These are phyloP conservation scores for Umbelopsis sp. DNA, from an alignment of 192 early-diverging fungal genomes.

Conservation along the genomic window DNA sequence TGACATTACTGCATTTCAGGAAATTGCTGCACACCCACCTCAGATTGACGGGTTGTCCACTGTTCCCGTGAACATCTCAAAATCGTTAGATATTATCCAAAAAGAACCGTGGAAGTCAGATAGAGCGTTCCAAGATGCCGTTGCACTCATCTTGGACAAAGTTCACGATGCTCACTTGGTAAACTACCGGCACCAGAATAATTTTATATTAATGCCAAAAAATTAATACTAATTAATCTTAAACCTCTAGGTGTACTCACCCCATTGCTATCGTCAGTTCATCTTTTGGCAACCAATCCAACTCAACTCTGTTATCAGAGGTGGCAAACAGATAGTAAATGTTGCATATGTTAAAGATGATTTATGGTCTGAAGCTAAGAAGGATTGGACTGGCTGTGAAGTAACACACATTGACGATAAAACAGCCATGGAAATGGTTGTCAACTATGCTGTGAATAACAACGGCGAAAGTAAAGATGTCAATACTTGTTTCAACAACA, in stretches of 20 bases:
- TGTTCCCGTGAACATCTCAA: conserved; percentile 35
- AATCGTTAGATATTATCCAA: conserved; percentile 32
- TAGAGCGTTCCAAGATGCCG: conserved; percentile 37
- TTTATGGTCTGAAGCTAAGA: conserved; percentile 38
- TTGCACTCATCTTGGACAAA: conserved; percentile 40
- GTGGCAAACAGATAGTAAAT: conserved; percentile 27
- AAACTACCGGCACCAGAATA: background rate
- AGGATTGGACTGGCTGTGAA: conserved; percentile 37
- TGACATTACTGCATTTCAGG: conserved; percentile 21
- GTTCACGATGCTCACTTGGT: conserved; percentile 45
- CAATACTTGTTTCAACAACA: conserved; percentile 43
- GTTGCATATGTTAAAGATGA: conserved; percentile 42
- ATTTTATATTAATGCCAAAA: conserved; percentile 13
- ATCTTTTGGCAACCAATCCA: conserved; percentile 44
- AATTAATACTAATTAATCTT: conserved; percentile 10
- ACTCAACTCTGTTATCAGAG: conserved; percentile 33
- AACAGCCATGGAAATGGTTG: conserved; percentile 40
- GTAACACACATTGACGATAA: conserved; percentile 36
- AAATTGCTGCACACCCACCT: conserved; percentile 36
- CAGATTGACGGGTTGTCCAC: conserved; percentile 31
- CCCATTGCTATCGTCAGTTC: conserved; percentile 41
- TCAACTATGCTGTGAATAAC: conserved; percentile 43
- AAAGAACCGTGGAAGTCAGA: conserved; percentile 35
- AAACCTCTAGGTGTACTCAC: conserved; percentile 32
- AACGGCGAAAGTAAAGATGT: conserved; percentile 46